A percentile compares a stretch with the other conserved stretches of the same genome.
phyloP scores from a whole-genome alignment of 768 basidiomycete species.

The Rubroboletus pulcherrimus region DNA sequence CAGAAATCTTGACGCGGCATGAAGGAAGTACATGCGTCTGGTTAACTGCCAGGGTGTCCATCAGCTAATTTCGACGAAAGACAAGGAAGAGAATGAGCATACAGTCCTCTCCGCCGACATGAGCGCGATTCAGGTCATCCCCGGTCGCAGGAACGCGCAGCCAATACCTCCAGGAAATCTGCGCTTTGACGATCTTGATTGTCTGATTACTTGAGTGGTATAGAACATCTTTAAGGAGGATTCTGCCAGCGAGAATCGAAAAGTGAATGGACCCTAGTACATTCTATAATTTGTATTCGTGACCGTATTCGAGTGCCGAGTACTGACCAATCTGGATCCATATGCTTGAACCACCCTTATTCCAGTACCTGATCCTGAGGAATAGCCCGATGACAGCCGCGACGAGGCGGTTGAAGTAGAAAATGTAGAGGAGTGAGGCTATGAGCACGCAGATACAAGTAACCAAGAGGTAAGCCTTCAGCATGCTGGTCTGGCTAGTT shows the following conservation, averaged over 20 bases:
- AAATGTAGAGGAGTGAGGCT: constrained; percentile 68
- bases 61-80: constrained; percentile 3
- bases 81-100: constrained; percentile 23
- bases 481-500: constrained; percentile 35
- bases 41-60: constrained; percentile 30
- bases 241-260: constrained; percentile 80
- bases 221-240: constrained; percentile 81
- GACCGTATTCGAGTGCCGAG: background rate
- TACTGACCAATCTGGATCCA: constrained; percentile 79
- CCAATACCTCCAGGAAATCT: constrained; percentile 95
- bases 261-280: constrained; percentile 82
- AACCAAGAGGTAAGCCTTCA: constrained; percentile 58
- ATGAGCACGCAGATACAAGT: constrained; percentile 55
- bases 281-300: background rate
- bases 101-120: constrained; percentile 54
- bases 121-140: constrained; percentile 53
- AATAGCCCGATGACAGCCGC: constrained; percentile 62
- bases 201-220: constrained; percentile 95
- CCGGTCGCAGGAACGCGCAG: constrained; percentile 74
- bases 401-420: constrained; percentile 89
- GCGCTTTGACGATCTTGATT: constrained; percentile 75
- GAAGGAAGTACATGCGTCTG: constrained; percentile 41
- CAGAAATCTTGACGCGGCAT: constrained; percentile 76
- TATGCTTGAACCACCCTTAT: constrained; percentile 65
- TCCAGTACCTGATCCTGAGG: constrained; percentile 77